phyloP scores from a whole-genome alignment of 2,329 filamentous ascomycete genomes.

The Hymenoscyphus infarciens region DNA sequence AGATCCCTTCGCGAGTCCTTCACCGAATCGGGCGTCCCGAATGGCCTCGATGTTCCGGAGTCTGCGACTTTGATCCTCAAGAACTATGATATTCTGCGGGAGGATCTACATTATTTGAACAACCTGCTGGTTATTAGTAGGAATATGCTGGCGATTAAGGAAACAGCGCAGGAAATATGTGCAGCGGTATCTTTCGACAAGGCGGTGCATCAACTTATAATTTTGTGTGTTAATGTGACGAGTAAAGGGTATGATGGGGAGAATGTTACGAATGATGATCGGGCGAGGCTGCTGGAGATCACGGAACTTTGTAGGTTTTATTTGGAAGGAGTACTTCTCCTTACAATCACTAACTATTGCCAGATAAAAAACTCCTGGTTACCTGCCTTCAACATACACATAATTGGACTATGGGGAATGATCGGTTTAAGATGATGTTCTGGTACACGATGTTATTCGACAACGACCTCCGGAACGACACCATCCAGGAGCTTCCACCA shows the following conservation, averaged over 20 bases:
- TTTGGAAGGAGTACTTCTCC: background rate
- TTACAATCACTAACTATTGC: conserved; percentile 8
- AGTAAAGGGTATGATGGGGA: conserved; percentile 66
- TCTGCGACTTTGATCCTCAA: conserved; percentile 60
- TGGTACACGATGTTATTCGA: conserved; percentile 66
- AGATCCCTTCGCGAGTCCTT: conserved; percentile 56
- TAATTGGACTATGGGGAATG: conserved; percentile 67
- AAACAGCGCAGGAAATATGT: conserved; percentile 63
- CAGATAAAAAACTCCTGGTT: conserved; percentile 64
- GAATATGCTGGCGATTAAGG: conserved; percentile 61
- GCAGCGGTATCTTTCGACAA: conserved; percentile 62
- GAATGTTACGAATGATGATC: conserved; percentile 53
- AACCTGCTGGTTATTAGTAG: conserved; percentile 65
- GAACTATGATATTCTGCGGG: conserved; percentile 58
- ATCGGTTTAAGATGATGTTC: conserved; percentile 67
- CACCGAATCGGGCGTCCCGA: conserved; percentile 51
- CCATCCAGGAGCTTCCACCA: conserved; percentile 46
- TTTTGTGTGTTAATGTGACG: conserved; percentile 63
- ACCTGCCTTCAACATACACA: conserved; percentile 64
- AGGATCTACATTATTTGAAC: conserved; percentile 60
- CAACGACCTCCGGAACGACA: conserved; percentile 50
- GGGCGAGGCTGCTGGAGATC: conserved; percentile 57
- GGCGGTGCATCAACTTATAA: conserved; percentile 62
- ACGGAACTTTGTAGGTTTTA: conserved; percentile 56
- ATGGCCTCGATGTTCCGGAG: conserved; percentile 56